These are phyloP conservation scores for Termitomyces heimii DNA, from an alignment of 768 basidiomycete genomes.

Conservation along the genomic window DNA sequence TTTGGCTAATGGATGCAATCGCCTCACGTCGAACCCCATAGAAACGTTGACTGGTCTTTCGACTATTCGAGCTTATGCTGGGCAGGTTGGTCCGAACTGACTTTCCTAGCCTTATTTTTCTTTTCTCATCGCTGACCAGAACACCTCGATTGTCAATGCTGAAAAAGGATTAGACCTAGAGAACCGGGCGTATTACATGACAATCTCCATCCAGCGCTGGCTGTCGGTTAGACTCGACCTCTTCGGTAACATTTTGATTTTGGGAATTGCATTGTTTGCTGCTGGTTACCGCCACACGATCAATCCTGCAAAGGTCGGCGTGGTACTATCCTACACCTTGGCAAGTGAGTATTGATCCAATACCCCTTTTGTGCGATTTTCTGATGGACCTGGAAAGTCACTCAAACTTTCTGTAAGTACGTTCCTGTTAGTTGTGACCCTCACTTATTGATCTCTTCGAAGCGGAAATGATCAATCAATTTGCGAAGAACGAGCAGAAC, in stretches of 20 bases:
- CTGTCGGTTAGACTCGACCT: constrained; percentile 58
- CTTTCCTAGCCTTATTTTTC: not conserved
- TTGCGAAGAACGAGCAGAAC: constrained; percentile 59
- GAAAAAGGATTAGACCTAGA: constrained; percentile 52
- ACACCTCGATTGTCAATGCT: constrained; percentile 42
- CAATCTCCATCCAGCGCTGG: constrained; percentile 62
- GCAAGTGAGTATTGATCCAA: constrained; percentile 31
- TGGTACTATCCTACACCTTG: constrained; percentile 51
- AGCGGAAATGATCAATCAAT: constrained; percentile 52
- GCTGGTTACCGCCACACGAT: constrained; percentile 51
- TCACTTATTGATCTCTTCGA: not conserved
- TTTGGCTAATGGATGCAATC: not conserved
- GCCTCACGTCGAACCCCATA: constrained; percentile 14
- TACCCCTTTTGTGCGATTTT: not conserved
- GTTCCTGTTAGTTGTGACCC: not conserved
- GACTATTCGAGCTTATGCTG: constrained; percentile 55
- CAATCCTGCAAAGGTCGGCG: constrained; percentile 56
- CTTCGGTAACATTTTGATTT: constrained; percentile 59
- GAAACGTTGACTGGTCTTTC: constrained; percentile 60
- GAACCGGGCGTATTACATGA: constrained; percentile 61
- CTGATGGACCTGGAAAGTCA: constrained; percentile 27
- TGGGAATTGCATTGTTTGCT: constrained; percentile 68
- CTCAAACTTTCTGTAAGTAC: constrained; percentile 47
- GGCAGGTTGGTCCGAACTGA: constrained; percentile 31
- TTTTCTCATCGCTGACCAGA: constrained; percentile 17